Conservation (phyloP, 805 yeast genomes). For the Candida yuanshanica region DNA sequence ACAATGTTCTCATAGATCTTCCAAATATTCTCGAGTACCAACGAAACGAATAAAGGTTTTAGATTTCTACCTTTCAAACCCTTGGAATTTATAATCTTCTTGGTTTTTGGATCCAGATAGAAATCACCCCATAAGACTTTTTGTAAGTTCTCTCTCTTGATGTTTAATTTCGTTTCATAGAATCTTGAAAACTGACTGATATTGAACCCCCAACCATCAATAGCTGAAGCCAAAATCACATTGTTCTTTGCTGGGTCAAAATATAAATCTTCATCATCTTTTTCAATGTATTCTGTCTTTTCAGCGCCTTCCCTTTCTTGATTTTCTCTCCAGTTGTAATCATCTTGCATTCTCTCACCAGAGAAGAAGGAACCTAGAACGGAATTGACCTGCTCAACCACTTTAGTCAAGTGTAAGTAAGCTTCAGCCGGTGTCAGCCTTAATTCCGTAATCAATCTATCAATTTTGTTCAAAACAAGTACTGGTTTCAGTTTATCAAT, state of each 20-base stretch:
- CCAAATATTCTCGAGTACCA: constrained; percentile 90
- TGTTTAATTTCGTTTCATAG: constrained; percentile 78
- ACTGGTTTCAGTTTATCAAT: constrained; percentile 84
- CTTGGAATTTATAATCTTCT: constrained; percentile 67
- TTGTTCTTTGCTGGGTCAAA: constrained; percentile 85
- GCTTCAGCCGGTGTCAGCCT: constrained; percentile 82
- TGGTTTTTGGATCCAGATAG: constrained; percentile 83
- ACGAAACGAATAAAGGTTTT: constrained; percentile 81
- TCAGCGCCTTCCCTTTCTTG: constrained; percentile 37
- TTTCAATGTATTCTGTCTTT: constrained; percentile 55
- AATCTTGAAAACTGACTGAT: constrained; percentile 83
- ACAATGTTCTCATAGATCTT: constrained; percentile 73
- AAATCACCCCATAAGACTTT: constrained; percentile 96
- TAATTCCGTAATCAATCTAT: constrained; percentile 76
- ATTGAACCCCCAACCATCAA: constrained; percentile 98
- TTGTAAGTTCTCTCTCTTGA: constrained; percentile 69
- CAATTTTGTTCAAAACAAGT: constrained; percentile 86
- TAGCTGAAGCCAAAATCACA: constrained; percentile 85
- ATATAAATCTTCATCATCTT: constrained; percentile 75
- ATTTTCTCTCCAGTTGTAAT: constrained; percentile 66
- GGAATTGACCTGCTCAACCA: constrained; percentile 90
- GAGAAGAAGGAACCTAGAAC: constrained; percentile 90
- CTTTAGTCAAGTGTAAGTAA: constrained; percentile 66
- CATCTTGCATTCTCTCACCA: constrained; percentile 90
- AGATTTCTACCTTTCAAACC: constrained; percentile 54